Evolutionary conservation across 2,329 filamentous ascomycete species (phyloP).

Genomic region (Penicillium thymicola): DNA sequence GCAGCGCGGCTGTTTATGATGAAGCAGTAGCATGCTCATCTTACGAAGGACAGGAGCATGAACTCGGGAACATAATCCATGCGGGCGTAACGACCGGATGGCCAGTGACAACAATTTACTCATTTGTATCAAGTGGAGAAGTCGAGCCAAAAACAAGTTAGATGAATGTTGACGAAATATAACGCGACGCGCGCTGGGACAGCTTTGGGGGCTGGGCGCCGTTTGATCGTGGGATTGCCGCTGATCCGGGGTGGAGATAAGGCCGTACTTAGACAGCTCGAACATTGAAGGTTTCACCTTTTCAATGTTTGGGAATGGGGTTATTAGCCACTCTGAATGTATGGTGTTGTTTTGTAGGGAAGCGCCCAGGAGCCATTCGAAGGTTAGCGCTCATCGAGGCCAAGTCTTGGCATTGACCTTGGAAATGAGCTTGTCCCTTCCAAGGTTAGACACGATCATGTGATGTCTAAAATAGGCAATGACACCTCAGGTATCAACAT

Average conservation of each 20-base stretch:
- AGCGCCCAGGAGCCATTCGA: too few species aligned
- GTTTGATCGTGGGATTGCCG: slow-evolving; percentile 4
- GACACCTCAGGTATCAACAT: not conserved
- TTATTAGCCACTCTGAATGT: too few species aligned
- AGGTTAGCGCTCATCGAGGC: too few species aligned
- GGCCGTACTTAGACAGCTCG: too few species aligned
- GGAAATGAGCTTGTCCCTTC: not conserved
- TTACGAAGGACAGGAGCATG: slow-evolving; percentile 6
- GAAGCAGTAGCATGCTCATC: slow-evolving; percentile 5
- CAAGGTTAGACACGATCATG: not conserved
- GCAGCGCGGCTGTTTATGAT: slow-evolving; percentile 4
- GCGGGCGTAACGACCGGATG: slow-evolving; percentile 6
- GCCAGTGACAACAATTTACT: not conserved
- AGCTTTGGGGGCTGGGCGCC: too few species aligned
- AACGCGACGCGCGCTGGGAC: too few species aligned
- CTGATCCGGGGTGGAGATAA: slow-evolving; percentile 25
- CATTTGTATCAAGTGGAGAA: too few species aligned
- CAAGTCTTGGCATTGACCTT: slow-evolving; percentile 9
- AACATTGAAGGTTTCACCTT: too few species aligned
- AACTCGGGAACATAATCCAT: slow-evolving; percentile 1
- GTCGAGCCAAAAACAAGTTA: too few species aligned
- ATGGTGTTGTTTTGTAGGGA: too few species aligned
- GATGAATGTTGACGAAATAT: too few species aligned
- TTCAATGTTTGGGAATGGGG: too few species aligned
- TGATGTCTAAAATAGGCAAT: not conserved